A percentile compares a stretch with the other conserved stretches of the same genome.
Evolutionary conservation across 345 rosid species (phyloP).

Genomic region (Excoecaria agallocha): DNA sequence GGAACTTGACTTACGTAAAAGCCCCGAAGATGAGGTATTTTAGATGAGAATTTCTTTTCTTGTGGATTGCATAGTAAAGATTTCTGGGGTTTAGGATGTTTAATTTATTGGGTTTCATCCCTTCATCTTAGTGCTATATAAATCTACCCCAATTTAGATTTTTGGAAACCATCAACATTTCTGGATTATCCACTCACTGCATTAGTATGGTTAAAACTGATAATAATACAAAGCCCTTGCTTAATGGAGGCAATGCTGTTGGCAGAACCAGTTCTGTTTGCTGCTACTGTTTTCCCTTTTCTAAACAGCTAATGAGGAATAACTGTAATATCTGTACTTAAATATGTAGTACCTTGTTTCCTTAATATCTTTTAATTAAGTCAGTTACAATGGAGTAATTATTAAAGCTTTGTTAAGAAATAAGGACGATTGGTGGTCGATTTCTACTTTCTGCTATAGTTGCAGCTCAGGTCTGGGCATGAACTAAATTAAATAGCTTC

Average conservation of each 20-base stretch:
- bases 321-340: neutral
- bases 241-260: neutral
- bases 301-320: neutral
- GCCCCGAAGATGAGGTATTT: slow-evolving; percentile 74
- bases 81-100: neutral
- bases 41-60: neutral
- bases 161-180: neutral
- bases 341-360: neutral
- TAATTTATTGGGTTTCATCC: neutral
- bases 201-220: too few relatives aligned
- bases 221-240: neutral
- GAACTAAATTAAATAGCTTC: slow-evolving; percentile 3
- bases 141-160: neutral
- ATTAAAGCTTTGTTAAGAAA: neutral
- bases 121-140: neutral
- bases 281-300: neutral
- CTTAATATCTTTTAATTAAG: neutral
- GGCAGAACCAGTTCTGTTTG: neutral
- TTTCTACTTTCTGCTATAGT: neutral
- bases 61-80: neutral
- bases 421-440: neutral
- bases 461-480: neutral
- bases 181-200: neutral
- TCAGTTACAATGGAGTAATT: neutral
- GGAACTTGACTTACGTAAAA: slow-evolving; percentile 53